These are phyloP conservation scores for Lophium mytilinum DNA, from an alignment of 495 filamentous ascomycete genomes.

Conservation along the genomic window DNA sequence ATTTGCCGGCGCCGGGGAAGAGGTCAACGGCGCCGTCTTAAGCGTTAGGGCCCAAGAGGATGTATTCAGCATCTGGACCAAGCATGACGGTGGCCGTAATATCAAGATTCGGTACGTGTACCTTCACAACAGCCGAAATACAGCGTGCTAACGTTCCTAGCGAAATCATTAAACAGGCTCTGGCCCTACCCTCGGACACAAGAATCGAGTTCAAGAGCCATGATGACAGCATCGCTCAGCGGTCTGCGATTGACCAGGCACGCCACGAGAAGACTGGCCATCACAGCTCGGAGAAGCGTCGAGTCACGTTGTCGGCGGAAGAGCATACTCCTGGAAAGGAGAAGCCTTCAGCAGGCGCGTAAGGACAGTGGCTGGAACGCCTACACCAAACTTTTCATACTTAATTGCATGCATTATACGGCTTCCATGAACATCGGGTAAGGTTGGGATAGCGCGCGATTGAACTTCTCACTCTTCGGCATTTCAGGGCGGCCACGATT, in stretches of 20 bases:
- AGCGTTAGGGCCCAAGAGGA: conserved; percentile 94
- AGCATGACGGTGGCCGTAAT: conserved; percentile 81
- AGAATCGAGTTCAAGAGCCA: conserved; percentile 93
- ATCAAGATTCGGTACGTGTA: conserved; percentile 83
- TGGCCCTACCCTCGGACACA: conserved; percentile 78
- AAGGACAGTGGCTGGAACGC: neutral
- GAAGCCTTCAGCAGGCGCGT: conserved; percentile 11
- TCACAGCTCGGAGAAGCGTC: conserved; percentile 28
- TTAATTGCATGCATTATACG: conserved; percentile 23
- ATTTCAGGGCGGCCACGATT: conserved; percentile 10
- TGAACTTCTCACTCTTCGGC: conserved; percentile 4
- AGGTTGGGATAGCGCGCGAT: conserved; percentile 13
- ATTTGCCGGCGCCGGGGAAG: conserved; percentile 86
- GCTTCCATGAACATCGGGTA: conserved; percentile 14
- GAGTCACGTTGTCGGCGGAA: conserved; percentile 24
- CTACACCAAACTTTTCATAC: neutral
- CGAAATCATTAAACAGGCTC: conserved; percentile 84
- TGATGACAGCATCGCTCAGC: conserved; percentile 44
- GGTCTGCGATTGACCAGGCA: conserved; percentile 33
- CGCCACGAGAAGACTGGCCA: conserved; percentile 31
- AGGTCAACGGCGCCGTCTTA: conserved; percentile 88
- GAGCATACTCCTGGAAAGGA: conserved; percentile 19
- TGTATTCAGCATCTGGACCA: conserved; percentile 94
- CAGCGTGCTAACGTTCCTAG: conserved; percentile 36
- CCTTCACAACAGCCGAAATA: neutral